Evolutionary conservation across 345 rosid species (phyloP).

Genomic region (Camelina laxa): DNA sequence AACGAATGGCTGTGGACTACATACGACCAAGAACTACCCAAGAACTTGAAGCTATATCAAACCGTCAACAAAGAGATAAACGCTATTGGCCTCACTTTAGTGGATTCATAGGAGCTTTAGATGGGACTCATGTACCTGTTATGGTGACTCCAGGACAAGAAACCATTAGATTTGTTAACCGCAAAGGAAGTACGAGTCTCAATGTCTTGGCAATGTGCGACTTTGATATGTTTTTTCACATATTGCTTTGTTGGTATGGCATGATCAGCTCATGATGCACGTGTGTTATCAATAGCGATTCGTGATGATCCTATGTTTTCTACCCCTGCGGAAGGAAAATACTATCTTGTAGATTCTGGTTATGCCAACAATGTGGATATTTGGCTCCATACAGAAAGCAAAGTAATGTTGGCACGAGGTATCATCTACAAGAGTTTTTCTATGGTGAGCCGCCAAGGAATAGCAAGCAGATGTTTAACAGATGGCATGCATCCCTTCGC

Average conservation of each 20-base stretch:
- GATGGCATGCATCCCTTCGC: not conserved
- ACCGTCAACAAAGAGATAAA: not conserved
- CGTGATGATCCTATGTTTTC: not conserved
- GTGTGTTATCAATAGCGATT: not conserved
- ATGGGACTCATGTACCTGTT: not conserved
- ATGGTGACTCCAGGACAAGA: not conserved
- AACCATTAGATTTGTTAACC: not conserved
- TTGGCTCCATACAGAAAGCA: too few relatives aligned
- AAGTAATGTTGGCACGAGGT: not conserved
- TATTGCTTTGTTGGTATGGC: constrained; percentile 12
- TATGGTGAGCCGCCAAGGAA: not conserved
- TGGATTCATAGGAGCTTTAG: not conserved
- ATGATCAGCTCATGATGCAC: not conserved
- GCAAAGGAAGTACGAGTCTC: not conserved
- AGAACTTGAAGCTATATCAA: not conserved
- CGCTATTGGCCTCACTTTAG: not conserved
- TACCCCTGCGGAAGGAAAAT: too few relatives aligned
- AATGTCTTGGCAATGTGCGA: not conserved
- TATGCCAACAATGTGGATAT: too few relatives aligned
- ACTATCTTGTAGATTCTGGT: too few relatives aligned
- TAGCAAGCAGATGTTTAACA: not conserved
- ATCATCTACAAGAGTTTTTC: constrained; percentile 10
- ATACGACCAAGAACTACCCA: not conserved
- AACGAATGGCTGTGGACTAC: not conserved
- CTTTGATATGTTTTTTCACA: not conserved